Evolutionary conservation across 208 protist genomes (phyloP).

Genomic region (Crithidia expoeki): DNA sequence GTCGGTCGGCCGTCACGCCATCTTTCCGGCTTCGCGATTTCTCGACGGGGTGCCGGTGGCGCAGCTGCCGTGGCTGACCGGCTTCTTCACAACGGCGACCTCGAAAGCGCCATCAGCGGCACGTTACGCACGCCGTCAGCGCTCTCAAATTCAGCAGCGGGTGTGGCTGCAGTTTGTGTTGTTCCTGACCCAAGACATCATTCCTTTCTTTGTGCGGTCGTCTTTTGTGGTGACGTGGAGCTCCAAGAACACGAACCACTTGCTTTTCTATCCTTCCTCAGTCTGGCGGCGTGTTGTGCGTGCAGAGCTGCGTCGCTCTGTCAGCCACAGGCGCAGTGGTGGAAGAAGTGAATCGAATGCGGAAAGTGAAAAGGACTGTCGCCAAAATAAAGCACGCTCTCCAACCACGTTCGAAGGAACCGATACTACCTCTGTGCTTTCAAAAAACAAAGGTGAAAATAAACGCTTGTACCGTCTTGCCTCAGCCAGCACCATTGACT

Average conservation of each 20-base stretch:
- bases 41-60: conserved; percentile 58
- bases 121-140: conserved; percentile 28
- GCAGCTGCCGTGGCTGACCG: conserved; percentile 64
- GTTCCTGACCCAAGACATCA: conserved; percentile 71
- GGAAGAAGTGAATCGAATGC: background rate
- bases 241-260: conserved; percentile 43
- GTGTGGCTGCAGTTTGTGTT: conserved; percentile 66
- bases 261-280: conserved; percentile 57
- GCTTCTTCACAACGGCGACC: conserved; percentile 43
- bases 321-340: background rate
- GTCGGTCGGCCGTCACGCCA: conserved; percentile 39
- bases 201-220: conserved; percentile 56
- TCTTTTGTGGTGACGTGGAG: conserved; percentile 71
- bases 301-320: conserved; percentile 38
- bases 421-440: no score
- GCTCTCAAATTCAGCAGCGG: conserved; percentile 72
- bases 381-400: no score
- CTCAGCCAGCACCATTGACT: background rate
- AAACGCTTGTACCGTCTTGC: background rate
- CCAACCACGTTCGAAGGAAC: no score
- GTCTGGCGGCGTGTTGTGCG: conserved; percentile 62
- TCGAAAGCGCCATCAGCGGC: conserved; percentile 10
- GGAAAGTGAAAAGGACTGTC: background rate
- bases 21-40: conserved; percentile 55
- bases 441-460: no score